These are phyloP conservation scores for Sporobolus alterniflorus DNA, from an alignment of 202 grass and related monocot genomes.

Conservation along the genomic window DNA sequence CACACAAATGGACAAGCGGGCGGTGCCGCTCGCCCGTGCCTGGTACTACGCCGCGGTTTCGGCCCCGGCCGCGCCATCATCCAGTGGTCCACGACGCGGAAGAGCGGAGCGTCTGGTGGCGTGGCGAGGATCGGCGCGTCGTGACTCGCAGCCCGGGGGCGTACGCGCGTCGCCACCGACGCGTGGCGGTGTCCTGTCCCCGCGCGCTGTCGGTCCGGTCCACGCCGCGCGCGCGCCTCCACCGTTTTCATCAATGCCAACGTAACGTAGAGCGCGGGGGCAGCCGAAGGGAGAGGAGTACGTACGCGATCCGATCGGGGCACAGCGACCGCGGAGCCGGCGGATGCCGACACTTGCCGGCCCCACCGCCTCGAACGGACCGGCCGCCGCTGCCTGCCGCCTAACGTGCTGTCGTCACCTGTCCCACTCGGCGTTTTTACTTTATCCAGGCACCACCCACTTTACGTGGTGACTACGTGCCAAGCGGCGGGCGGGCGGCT, in stretches of 20 bases:
- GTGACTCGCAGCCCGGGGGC: neutral
- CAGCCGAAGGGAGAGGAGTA: no score
- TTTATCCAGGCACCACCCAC: conserved; percentile 11
- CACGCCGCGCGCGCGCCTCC: neutral
- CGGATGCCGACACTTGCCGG: conserved; percentile 49
- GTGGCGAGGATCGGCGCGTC: neutral
- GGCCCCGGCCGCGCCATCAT: neutral
- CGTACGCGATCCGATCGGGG: conserved; percentile 6
- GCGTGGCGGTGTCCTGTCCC: conserved; percentile 29
- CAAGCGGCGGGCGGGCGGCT: conserved; percentile 31
- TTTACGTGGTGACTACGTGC: conserved; percentile 57
- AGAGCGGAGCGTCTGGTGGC: conserved; percentile 22
- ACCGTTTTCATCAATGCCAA: no score
- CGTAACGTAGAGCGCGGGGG: no score
- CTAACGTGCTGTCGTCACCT: conserved; percentile 24
- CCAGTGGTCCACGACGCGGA: conserved; percentile 16
- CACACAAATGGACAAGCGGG: neutral
- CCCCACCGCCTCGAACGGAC: neutral
- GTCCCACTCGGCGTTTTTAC: conserved; percentile 1
- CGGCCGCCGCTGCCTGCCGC: neutral
- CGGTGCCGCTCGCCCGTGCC: conserved; percentile 5
- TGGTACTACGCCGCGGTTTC: neutral
- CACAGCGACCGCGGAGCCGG: neutral
- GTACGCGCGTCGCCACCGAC: conserved; percentile 15
- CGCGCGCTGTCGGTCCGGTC: conserved; percentile 20